These are phyloP conservation scores for Linum trigynum DNA, from an alignment of 345 rosid genomes.

Conservation along the genomic window DNA sequence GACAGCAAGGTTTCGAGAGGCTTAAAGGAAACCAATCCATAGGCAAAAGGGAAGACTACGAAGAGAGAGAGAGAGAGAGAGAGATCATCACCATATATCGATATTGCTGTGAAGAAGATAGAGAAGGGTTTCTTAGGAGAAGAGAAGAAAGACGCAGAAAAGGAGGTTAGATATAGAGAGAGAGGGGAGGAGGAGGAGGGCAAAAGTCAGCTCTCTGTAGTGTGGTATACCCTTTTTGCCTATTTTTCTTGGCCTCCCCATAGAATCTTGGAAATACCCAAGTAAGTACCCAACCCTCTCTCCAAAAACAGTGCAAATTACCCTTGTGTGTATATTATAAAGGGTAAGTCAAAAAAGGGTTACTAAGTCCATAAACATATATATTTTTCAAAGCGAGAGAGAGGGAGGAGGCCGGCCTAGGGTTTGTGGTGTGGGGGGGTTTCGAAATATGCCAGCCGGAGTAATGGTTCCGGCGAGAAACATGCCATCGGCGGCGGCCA, in stretches of 20 bases:
- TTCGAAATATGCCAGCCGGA: conserved; percentile 46
- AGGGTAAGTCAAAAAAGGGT: too few relatives aligned
- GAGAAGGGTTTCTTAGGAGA: too few relatives aligned
- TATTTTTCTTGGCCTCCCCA: background rate
- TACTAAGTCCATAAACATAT: background rate
- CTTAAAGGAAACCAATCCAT: conserved; percentile 13
- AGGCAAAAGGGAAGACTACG: background rate
- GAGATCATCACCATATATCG: too few relatives aligned
- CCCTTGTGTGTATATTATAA: too few relatives aligned
- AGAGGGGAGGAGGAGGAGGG: background rate
- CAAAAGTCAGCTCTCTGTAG: background rate
- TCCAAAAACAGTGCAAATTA: too few relatives aligned
- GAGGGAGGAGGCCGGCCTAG: conserved; percentile 16
- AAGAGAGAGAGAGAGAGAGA: background rate
- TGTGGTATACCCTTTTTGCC: background rate
- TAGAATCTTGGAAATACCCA: background rate
- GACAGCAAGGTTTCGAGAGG: conserved; percentile 10
- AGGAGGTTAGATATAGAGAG: background rate
- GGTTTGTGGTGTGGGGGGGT: conserved; percentile 16
- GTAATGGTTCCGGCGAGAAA: conserved; percentile 53
- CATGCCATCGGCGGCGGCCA: conserved; percentile 31
- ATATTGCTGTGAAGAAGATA: too few relatives aligned
- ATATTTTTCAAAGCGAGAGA: background rate
- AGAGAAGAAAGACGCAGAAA: background rate
- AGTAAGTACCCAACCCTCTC: too few relatives aligned